phyloP scores from a whole-genome alignment of 352 stramenopile species.

The Pythium angustatum region DNA sequence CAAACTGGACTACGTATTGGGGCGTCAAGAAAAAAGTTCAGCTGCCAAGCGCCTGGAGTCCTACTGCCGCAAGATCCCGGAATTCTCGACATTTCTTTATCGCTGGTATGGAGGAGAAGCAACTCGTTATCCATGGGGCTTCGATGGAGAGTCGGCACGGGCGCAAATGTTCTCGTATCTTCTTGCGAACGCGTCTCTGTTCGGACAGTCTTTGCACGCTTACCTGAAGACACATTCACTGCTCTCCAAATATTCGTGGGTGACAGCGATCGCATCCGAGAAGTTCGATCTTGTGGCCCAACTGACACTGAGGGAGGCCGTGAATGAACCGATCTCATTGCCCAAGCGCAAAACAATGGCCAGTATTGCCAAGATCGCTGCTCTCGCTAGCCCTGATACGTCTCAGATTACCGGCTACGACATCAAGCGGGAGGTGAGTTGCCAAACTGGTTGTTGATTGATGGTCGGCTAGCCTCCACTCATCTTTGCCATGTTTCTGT shows the following conservation, averaged over 20 bases:
- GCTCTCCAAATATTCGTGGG: conserved; percentile 61
- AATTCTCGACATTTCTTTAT: conserved; percentile 68
- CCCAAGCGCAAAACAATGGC: conserved; percentile 71
- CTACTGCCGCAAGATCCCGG: conserved; percentile 60
- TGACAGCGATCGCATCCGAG: conserved; percentile 64
- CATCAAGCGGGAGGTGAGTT: conserved; percentile 67
- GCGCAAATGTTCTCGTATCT: conserved; percentile 63
- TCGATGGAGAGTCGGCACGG: conserved; percentile 28
- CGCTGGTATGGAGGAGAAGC: conserved; percentile 79
- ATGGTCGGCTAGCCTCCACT: background rate
- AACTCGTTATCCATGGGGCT: conserved; percentile 60
- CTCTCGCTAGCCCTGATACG: conserved; percentile 49
- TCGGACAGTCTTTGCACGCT: conserved; percentile 52
- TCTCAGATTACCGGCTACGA: conserved; percentile 39
- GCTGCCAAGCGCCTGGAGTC: conserved; percentile 61
- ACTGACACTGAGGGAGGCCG: conserved; percentile 57
- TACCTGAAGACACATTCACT: conserved; percentile 66
- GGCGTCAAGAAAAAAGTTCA: conserved; percentile 48
- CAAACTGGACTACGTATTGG: conserved; percentile 75
- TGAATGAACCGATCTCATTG: conserved; percentile 51
- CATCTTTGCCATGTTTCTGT: conserved; percentile 12
- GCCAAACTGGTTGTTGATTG: background rate
- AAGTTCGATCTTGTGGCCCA: conserved; percentile 62
- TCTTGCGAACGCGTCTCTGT: conserved; percentile 60
- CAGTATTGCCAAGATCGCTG: conserved; percentile 81